phyloP scores from a whole-genome alignment of 441 rosid species.

The Jatropha podagrica region DNA sequence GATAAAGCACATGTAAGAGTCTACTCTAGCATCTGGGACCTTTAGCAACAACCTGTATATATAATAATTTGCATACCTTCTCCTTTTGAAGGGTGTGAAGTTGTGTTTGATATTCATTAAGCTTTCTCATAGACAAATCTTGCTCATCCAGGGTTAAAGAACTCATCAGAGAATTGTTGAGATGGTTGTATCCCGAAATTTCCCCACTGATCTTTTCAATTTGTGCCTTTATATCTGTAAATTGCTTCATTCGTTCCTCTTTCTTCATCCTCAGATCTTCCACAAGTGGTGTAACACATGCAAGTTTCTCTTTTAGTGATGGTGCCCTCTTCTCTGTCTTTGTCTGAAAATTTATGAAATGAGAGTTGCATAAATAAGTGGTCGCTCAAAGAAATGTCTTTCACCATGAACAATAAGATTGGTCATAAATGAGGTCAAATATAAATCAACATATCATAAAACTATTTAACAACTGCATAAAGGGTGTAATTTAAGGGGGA shows the following conservation, averaged over 20 bases:
- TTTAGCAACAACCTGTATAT: background rate
- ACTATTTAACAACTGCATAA: background rate
- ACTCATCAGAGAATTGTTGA: constrained; percentile 36
- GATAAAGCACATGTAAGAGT: background rate
- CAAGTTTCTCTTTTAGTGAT: constrained; percentile 82
- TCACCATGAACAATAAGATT: background rate
- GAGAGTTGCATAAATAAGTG: constrained; percentile 12
- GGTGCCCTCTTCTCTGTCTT: constrained; percentile 52
- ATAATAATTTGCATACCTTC: constrained; percentile 50
- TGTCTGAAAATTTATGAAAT: constrained; percentile 40
- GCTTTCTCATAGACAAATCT: constrained; percentile 83
- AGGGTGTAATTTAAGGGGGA: background rate
- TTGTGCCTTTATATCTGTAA: constrained; percentile 67
- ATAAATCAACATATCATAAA: background rate
- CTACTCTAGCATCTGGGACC: background rate
- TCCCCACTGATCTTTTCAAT: constrained; percentile 86
- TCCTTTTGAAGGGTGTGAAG: constrained; percentile 82
- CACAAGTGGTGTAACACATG: constrained; percentile 72
- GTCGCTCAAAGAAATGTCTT: constrained; percentile 6
- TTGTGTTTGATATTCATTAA: constrained; percentile 79
- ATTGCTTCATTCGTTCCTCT: constrained; percentile 81
- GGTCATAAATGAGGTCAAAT: background rate
- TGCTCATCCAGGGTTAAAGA: constrained; percentile 61
- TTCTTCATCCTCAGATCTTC: constrained; percentile 76
- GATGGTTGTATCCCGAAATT: constrained; percentile 63